These are phyloP conservation scores for Chytriomyces confervae DNA, from an alignment of 192 early-diverging fungal species.

Conservation along the genomic window DNA sequence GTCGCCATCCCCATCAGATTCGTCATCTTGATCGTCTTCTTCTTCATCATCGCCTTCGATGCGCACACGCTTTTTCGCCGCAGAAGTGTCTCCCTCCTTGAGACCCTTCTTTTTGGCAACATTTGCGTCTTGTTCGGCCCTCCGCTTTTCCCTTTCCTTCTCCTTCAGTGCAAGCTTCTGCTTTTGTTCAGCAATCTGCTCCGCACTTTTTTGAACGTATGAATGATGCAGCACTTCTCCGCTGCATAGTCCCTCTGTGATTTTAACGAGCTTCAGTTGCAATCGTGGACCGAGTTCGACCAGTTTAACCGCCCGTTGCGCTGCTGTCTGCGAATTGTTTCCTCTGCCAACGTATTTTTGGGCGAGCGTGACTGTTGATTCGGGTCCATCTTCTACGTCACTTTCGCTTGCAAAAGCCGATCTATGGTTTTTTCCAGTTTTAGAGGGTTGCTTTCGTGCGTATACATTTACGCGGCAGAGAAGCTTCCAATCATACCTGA, in stretches of 20 bases:
- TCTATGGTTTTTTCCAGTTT: conserved; percentile 34
- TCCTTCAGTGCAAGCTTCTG: conserved; percentile 63
- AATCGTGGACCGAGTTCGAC: conserved; percentile 92
- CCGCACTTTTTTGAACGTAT: conserved; percentile 71
- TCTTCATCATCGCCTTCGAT: conserved; percentile 42
- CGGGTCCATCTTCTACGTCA: conserved; percentile 91
- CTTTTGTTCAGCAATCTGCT: conserved; percentile 73
- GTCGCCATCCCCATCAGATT: conserved; percentile 32
- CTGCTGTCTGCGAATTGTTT: conserved; percentile 61
- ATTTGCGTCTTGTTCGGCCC: conserved; percentile 82
- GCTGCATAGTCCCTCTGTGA: conserved; percentile 85
- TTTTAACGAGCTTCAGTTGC: conserved; percentile 84
- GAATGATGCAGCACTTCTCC: conserved; percentile 94
- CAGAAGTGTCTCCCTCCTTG: conserved; percentile 33
- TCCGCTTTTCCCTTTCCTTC: conserved; percentile 70
- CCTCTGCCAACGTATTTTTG: conserved; percentile 81
- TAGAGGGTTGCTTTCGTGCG: neutral
- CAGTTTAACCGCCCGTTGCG: conserved; percentile 85
- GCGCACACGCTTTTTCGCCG: conserved; percentile 25
- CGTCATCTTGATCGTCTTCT: conserved; percentile 45
- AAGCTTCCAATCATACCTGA: conserved; percentile 54
- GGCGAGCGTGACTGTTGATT: conserved; percentile 81
- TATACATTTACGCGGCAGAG: neutral
- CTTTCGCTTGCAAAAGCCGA: conserved; percentile 85
- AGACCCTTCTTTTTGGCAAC: conserved; percentile 61